A percentile compares a stretch with the other conserved stretches of the same genome.
These are phyloP conservation scores for Coemansia guatemalensis DNA, from an alignment of 192 early-diverging fungal genomes.

Conservation along the genomic window DNA sequence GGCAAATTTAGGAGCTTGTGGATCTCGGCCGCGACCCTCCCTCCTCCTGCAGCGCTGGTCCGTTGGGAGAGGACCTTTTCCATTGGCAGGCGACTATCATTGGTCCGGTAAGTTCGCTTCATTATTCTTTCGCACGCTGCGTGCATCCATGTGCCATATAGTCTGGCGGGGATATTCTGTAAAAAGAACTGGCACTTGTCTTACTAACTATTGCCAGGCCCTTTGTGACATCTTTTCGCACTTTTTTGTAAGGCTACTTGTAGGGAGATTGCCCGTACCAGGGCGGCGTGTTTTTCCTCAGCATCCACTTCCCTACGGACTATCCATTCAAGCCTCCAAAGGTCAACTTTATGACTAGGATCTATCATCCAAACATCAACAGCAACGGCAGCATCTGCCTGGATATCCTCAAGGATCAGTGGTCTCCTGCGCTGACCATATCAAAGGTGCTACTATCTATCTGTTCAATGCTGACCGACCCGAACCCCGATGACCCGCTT, in stretches of 20 bases:
- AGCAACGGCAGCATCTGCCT: conserved; percentile 97
- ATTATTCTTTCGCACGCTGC: background rate
- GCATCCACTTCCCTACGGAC: conserved; percentile 97
- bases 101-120: conserved; percentile 71
- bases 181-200: too few species aligned
- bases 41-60: conserved; percentile 95
- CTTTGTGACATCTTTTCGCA: background rate
- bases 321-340: conserved; percentile 99
- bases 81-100: conserved; percentile 99
- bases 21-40: conserved; percentile 98
- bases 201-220: too few species aligned
- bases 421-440: conserved; percentile 98
- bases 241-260: conserved; percentile 1
- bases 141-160: background rate
- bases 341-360: conserved; percentile 94
- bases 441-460: conserved; percentile 98
- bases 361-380: conserved; percentile 99
- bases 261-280: conserved; percentile 89
- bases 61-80: conserved; percentile 87
- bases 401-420: conserved; percentile 98
- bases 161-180: too few species aligned
- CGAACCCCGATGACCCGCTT: conserved; percentile 97
- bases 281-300: conserved; percentile 95
- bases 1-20: conserved; percentile 71
- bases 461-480: conserved; percentile 97